Evolutionary conservation across 371 early-diverging fungal species (phyloP).

Genomic region (Mycotypha africana): DNA sequence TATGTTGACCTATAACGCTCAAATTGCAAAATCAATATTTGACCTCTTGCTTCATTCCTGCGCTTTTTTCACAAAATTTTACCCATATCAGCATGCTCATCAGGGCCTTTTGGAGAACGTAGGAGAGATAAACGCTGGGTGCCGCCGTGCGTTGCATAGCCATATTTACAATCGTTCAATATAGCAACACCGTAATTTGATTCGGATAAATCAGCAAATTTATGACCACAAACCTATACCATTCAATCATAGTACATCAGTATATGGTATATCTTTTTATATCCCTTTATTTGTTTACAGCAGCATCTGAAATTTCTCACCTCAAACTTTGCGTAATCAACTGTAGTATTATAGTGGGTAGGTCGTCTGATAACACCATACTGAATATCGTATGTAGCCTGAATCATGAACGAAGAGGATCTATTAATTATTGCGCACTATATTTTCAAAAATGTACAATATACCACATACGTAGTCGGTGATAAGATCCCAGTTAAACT

Average conservation of each 20-base stretch:
- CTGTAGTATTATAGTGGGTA: slow-evolving; percentile 89
- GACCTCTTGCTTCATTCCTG: no score
- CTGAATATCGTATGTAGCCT: slow-evolving; percentile 94
- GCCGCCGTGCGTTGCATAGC: slow-evolving; percentile 78
- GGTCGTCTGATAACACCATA: slow-evolving; percentile 90
- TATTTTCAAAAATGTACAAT: no score
- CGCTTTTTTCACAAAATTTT: no score
- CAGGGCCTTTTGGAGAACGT: slow-evolving; percentile 82
- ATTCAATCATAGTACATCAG: neutral
- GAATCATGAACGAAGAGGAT: neutral
- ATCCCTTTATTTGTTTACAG: neutral
- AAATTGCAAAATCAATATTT: neutral
- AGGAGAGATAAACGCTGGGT: slow-evolving; percentile 81
- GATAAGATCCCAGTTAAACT: slow-evolving; percentile 82
- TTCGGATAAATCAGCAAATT: slow-evolving; percentile 92
- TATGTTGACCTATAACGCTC: slow-evolving; percentile 45
- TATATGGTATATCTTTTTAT: neutral
- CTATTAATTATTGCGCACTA: neutral
- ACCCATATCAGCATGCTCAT: slow-evolving; percentile 63
- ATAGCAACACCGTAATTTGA: slow-evolving; percentile 92
- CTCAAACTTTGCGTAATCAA: slow-evolving; percentile 81
- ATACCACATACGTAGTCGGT: slow-evolving; percentile 72
- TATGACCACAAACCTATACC: slow-evolving; percentile 76
- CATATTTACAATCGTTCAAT: slow-evolving; percentile 91
- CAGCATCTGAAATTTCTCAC: no score